A percentile compares a stretch with the other conserved stretches of the same genome.
These are phyloP conservation scores for Adansonia madagascariensis DNA, from an alignment of 441 rosid species.

Conservation along the genomic window DNA sequence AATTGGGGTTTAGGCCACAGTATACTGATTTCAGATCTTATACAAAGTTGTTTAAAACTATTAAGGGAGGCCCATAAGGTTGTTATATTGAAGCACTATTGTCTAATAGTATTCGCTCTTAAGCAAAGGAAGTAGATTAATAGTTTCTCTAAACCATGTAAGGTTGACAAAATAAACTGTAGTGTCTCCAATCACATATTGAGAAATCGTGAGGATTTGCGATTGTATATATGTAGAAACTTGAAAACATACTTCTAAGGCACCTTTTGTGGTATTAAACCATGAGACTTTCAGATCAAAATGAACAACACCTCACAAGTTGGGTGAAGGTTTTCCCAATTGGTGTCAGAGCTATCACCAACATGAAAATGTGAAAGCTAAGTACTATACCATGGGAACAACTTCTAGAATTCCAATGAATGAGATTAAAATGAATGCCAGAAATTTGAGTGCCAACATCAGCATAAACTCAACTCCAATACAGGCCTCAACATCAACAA, in stretches of 20 bases:
- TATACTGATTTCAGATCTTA: background rate
- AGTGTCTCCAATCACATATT: background rate
- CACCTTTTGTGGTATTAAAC: background rate
- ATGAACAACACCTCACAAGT: background rate
- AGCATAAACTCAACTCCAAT: background rate
- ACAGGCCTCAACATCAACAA: conserved; percentile 3
- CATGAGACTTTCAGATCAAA: background rate
- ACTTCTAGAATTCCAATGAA: too few relatives aligned
- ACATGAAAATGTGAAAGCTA: conserved; percentile 2
- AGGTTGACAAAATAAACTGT: background rate
- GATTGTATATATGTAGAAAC: background rate
- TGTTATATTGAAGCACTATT: background rate
- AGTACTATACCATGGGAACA: background rate
- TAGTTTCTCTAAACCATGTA: background rate
- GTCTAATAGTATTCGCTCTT: background rate
- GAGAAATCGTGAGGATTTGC: background rate
- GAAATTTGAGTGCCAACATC: background rate
- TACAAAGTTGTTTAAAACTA: background rate
- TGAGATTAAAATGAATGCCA: background rate
- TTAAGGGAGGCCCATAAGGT: background rate
- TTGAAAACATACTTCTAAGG: background rate
- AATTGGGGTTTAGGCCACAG: background rate
- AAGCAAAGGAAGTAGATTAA: background rate
- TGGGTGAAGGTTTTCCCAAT: background rate
- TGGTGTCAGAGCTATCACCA: background rate